Conservation (phyloP, 129 eudicot genomes). For the Rutidosis leptorrhynchoides region DNA sequence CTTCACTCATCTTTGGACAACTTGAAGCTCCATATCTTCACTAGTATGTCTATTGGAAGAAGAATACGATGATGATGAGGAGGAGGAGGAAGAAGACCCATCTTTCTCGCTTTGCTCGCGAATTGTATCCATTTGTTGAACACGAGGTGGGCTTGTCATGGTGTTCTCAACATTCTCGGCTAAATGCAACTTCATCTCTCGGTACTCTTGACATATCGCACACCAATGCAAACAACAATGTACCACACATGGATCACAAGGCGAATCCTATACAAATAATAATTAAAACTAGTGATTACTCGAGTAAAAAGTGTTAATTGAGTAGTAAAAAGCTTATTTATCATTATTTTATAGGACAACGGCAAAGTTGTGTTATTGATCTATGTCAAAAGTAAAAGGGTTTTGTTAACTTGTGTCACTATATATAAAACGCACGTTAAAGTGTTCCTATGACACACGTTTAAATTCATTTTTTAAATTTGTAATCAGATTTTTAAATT, state of each 20-base stretch:
- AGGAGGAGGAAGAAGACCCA: slow-evolving; percentile 33
- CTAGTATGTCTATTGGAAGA: slow-evolving; percentile 26
- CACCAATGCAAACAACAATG: slow-evolving; percentile 91
- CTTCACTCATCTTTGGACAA: slow-evolving; percentile 24
- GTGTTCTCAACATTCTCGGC: slow-evolving; percentile 31
- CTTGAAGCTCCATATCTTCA: slow-evolving; percentile 35
- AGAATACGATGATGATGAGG: slow-evolving; percentile 41
- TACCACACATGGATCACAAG: slow-evolving; percentile 86
- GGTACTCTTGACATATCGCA: slow-evolving; percentile 84
- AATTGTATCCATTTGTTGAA: slow-evolving; percentile 58
- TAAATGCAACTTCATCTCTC: slow-evolving; percentile 67
- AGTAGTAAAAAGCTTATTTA: background rate
- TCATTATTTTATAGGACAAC: too few species aligned
- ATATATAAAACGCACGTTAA: too few species aligned
- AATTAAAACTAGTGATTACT: background rate
- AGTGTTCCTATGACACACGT: too few species aligned
- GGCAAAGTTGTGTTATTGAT: too few species aligned
- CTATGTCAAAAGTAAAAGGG: too few species aligned
- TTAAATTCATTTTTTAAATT: too few species aligned
- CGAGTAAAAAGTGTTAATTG: background rate
- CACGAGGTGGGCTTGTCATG: slow-evolving; percentile 52
- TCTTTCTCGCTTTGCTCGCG: slow-evolving; percentile 7
- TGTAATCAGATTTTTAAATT: too few species aligned
- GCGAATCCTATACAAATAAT: slow-evolving; percentile 50
- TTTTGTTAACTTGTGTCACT: too few species aligned